Conservation (phyloP, 768 basidiomycete genomes). For the Kwoniella pini region DNA sequence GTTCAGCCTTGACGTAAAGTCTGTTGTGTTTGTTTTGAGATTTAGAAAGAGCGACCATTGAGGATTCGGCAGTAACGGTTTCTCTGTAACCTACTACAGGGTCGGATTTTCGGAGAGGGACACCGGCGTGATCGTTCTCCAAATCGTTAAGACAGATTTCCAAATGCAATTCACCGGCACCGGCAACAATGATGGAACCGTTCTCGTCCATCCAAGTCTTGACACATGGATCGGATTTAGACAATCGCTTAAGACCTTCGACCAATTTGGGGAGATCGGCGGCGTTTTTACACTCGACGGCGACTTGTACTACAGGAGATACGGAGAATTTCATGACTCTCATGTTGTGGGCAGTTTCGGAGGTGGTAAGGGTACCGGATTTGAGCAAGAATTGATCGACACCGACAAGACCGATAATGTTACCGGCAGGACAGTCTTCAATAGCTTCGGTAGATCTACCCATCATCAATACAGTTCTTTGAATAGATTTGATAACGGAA, state of each 20-base stretch:
- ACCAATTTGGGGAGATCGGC: conserved; percentile 98
- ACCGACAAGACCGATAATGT: conserved; percentile 98
- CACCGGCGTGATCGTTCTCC: conserved; percentile 99
- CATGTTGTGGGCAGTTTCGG: conserved; percentile 99
- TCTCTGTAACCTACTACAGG: conserved; percentile 94
- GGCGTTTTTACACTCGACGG: conserved; percentile 99
- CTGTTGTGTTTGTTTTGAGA: conserved; percentile 99
- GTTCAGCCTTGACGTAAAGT: conserved; percentile 88
- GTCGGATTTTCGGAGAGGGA: conserved; percentile 96
- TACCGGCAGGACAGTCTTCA: conserved; percentile 98
- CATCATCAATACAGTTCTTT: conserved; percentile 99
- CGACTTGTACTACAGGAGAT: conserved; percentile 97
- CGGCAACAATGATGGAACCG: conserved; percentile 98
- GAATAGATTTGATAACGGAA: conserved; percentile 94
- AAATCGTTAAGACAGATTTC: conserved; percentile 99
- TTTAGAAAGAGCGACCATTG: conserved; percentile 94
- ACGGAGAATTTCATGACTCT: conserved; percentile 99
- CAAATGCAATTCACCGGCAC: conserved; percentile 98
- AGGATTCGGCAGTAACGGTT: conserved; percentile 93
- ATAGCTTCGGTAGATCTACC: conserved; percentile 98
- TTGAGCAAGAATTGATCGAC: conserved; percentile 99
- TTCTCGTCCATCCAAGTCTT: conserved; percentile 88
- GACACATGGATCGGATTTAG: conserved; percentile 99
- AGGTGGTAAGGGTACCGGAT: conserved; percentile 94
- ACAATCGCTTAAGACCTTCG: conserved; percentile 99